Conservation (phyloP, 202 grass and related monocot species). For the Carex arenaria region DNA sequence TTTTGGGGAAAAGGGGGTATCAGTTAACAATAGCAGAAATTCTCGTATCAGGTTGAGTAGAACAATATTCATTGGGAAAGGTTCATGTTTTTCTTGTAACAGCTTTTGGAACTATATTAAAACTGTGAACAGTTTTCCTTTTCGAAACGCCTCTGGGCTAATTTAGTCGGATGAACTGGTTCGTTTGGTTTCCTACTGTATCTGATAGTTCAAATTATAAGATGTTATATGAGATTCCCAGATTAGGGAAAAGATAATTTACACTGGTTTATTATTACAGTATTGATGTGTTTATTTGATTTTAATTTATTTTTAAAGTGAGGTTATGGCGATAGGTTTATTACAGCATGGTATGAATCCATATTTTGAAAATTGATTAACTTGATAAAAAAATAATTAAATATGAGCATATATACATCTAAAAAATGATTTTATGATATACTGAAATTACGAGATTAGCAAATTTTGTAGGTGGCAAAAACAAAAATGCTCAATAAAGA, state of each 20-base stretch:
- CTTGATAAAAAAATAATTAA: no score
- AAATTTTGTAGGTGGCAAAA: no score
- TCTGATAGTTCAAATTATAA: neutral
- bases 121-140: neutral
- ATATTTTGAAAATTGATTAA: no score
- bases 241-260: neutral
- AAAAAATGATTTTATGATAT: no score
- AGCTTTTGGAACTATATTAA: conserved; percentile 16
- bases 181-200: neutral
- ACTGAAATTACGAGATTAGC: no score
- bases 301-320: no score
- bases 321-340: no score
- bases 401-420: no score
- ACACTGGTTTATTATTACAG: neutral
- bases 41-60: conserved; percentile 6
- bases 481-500: no score
- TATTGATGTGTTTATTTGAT: no score
- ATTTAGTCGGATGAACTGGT: neutral
- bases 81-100: conserved; percentile 4
- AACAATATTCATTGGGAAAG: neutral
- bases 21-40: conserved; percentile 2
- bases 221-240: neutral
- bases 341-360: no score
- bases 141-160: neutral
- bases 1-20: neutral